These are phyloP conservation scores for Circinella umbellata DNA, from an alignment of 371 early-diverging fungal genomes.

Conservation along the genomic window DNA sequence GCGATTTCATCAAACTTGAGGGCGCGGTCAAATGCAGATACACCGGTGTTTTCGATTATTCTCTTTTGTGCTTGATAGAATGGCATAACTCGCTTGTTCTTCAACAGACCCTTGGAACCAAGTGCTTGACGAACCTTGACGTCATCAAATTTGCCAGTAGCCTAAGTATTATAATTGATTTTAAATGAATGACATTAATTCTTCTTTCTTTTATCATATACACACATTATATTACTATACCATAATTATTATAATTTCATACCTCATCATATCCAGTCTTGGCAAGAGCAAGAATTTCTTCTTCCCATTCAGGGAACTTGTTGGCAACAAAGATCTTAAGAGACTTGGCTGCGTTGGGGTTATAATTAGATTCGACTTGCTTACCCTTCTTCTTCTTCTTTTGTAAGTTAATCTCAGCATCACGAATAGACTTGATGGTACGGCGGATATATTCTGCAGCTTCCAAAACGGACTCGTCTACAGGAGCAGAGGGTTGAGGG, in stretches of 20 bases:
- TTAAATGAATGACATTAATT: too few relatives aligned
- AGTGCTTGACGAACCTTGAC: conserved; percentile 74
- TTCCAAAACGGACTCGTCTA: conserved; percentile 72
- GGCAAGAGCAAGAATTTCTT: conserved; percentile 72
- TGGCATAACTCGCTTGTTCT: conserved; percentile 95
- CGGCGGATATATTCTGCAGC: conserved; percentile 85
- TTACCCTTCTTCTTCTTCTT: conserved; percentile 86
- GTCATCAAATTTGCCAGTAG: conserved; percentile 68
- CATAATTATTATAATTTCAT: neutral
- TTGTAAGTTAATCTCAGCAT: conserved; percentile 75
- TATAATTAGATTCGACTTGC: conserved; percentile 55
- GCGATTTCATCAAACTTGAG: conserved; percentile 81
- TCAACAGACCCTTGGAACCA: conserved; percentile 75
- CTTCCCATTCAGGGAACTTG: conserved; percentile 95
- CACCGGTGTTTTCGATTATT: conserved; percentile 69
- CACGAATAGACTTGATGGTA: conserved; percentile 78
- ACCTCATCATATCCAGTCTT: conserved; percentile 69
- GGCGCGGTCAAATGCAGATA: conserved; percentile 80
- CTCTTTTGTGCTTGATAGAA: conserved; percentile 85
- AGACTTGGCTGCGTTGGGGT: conserved; percentile 70
- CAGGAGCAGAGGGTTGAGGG: conserved; percentile 64
- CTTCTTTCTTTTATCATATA: too few relatives aligned
- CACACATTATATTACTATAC: too few relatives aligned
- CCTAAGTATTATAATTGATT: conserved; percentile 11
- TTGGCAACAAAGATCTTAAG: conserved; percentile 80